Evolutionary conservation across 345 rosid species (phyloP).

Genomic region (Citrus sinensis): DNA sequence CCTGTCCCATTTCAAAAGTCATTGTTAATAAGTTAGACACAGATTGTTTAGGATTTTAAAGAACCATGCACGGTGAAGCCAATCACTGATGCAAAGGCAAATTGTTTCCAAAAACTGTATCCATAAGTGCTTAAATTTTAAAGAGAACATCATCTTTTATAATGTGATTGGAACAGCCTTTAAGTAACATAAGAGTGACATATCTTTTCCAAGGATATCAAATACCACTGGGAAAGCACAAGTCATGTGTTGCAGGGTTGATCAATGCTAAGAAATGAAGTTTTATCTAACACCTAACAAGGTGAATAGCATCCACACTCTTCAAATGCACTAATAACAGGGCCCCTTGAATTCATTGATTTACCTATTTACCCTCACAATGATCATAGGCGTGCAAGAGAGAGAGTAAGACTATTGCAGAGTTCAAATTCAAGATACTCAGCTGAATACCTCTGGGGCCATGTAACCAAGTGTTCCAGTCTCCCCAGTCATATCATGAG

Average conservation of each 20-base stretch:
- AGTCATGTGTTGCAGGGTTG: background rate
- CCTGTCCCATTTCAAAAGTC: conserved; percentile 37
- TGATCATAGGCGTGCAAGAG: background rate
- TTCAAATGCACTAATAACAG: no score
- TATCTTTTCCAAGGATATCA: background rate
- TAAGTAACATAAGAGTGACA: background rate
- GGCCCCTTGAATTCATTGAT: background rate
- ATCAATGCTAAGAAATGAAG: background rate
- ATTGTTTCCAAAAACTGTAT: background rate
- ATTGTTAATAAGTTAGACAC: background rate
- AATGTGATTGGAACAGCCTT: background rate
- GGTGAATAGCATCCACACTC: background rate
- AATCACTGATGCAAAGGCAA: background rate
- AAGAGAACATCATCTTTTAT: background rate
- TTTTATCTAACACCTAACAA: background rate
- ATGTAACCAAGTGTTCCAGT: conserved; percentile 99
- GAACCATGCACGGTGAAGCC: background rate
- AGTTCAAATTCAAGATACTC: background rate
- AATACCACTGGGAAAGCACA: background rate
- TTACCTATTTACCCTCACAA: background rate
- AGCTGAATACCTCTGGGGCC: conserved; percentile 87
- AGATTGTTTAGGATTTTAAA: background rate
- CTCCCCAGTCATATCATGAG: conserved; percentile 99
- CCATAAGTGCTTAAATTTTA: background rate
- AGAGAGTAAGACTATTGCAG: background rate